Conservation (phyloP, 192 early-diverging fungal species). For the Backusella macrospora region DNA sequence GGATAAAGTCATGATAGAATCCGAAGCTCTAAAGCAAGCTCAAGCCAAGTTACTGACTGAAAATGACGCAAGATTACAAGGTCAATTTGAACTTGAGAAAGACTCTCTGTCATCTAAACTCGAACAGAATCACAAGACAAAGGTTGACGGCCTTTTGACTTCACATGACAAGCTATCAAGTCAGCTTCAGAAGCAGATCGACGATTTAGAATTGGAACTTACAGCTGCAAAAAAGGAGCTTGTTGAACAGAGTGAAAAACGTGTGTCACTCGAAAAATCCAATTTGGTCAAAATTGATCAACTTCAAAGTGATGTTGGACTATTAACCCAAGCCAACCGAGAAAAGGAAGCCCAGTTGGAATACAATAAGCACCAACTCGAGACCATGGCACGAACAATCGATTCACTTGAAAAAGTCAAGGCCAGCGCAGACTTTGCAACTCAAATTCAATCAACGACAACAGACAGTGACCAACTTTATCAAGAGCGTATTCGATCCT, state of each 20-base stretch:
- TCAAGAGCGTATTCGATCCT: constrained; percentile 7
- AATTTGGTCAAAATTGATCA: neutral
- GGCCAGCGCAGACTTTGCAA: neutral
- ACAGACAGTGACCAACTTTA: neutral
- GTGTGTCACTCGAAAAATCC: constrained; percentile 2
- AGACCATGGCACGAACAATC: constrained; percentile 6
- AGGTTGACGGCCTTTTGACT: neutral
- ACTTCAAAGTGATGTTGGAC: constrained; percentile 1
- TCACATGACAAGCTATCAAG: constrained; percentile 9
- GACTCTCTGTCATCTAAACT: neutral
- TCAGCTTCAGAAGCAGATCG: constrained; percentile 2
- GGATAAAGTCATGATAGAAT: neutral
- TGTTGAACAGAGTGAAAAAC: constrained; percentile 1
- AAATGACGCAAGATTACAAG: neutral
- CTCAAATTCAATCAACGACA: constrained; percentile 13
- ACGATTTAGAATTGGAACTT: constrained; percentile 10
- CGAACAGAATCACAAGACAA: constrained; percentile 1
- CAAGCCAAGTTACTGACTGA: neutral
- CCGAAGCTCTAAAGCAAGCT: neutral
- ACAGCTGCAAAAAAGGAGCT: neutral
- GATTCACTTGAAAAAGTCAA: constrained; percentile 18
- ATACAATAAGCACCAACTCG: neutral
- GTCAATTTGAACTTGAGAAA: constrained; percentile 2
- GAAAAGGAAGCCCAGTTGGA: constrained; percentile 8
- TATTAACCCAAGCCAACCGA: neutral